Percentiles rank a stretch among this genome's conserved stretches.
Evolutionary conservation across 2,329 filamentous ascomycete species (phyloP).

Genomic region (Chalaropsis ovoidea): DNA sequence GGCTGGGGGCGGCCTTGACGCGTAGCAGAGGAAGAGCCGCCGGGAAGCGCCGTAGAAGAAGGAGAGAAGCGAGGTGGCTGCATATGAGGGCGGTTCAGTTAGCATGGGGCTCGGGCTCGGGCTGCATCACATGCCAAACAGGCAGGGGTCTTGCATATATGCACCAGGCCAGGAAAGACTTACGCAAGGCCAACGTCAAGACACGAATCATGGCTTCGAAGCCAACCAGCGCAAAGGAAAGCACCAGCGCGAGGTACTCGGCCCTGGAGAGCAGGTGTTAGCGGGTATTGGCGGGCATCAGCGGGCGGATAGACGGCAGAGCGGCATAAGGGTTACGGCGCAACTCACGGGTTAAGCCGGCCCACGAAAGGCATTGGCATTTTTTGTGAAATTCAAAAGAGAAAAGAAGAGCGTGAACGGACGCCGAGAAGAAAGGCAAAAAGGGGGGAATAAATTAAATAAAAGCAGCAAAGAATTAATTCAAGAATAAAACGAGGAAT

Average conservation of each 20-base stretch:
- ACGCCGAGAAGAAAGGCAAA: slow-evolving; percentile 2
- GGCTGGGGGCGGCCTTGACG: not conserved
- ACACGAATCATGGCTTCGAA: slow-evolving; percentile 76
- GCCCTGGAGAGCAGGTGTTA: slow-evolving; percentile 39
- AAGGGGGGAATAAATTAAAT: slow-evolving; percentile 1
- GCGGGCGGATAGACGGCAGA: too few relatives aligned
- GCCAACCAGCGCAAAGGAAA: slow-evolving; percentile 71
- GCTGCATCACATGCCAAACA: slow-evolving; percentile 24
- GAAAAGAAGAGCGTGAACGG: slow-evolving; percentile 16
- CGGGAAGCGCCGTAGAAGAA: slow-evolving; percentile 77
- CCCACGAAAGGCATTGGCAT: slow-evolving; percentile 48
- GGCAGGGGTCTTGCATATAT: not conserved
- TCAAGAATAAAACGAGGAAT: slow-evolving; percentile 17
- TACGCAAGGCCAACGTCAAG: slow-evolving; percentile 79
- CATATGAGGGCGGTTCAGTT: not conserved
- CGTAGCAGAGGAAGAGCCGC: slow-evolving; percentile 60
- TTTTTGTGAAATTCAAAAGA: slow-evolving; percentile 24
- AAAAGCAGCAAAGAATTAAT: slow-evolving; percentile 24
- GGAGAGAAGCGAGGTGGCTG: slow-evolving; percentile 67
- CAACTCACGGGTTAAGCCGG: slow-evolving; percentile 42
- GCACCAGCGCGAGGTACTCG: slow-evolving; percentile 79
- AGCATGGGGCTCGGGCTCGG: not conserved
- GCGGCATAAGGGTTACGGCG: slow-evolving; percentile 13
- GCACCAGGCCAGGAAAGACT: slow-evolving; percentile 31
- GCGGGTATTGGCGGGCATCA: slow-evolving; percentile 22